These are phyloP conservation scores for Leishmania braziliensis DNA, from an alignment of 208 protist species.

Conservation along the genomic window DNA sequence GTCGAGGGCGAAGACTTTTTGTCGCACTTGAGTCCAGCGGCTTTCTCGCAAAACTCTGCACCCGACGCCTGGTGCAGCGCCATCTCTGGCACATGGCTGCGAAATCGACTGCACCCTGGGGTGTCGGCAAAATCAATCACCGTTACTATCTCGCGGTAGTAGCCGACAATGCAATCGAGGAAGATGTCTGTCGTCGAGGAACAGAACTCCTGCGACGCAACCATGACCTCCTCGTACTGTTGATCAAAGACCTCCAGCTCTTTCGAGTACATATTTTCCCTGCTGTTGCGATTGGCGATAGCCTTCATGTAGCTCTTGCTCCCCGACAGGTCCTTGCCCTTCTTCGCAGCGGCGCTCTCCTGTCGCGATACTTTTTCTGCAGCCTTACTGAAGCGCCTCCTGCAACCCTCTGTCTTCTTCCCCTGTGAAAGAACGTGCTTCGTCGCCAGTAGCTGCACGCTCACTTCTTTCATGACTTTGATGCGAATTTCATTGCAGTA, in stretches of 20 bases:
- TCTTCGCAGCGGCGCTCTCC: constrained; percentile 14
- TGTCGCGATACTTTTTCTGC: background rate
- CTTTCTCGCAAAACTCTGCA: background rate
- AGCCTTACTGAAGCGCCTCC: constrained; percentile 1
- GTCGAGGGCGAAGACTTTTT: background rate
- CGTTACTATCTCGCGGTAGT: constrained; percentile 21
- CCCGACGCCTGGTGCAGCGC: no score
- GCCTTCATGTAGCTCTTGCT: constrained; percentile 16
- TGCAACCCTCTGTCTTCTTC: constrained; percentile 19
- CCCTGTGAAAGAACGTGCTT: constrained; percentile 2
- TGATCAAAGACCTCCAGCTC: constrained; percentile 25
- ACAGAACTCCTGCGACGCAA: constrained; percentile 15
- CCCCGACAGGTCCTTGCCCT: constrained; percentile 23
- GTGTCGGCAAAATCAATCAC: constrained; percentile 20
- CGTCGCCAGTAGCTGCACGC: constrained; percentile 2
- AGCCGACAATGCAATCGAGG: constrained; percentile 26
- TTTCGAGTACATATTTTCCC: constrained; percentile 7
- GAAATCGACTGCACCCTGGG: background rate
- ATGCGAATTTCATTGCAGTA: constrained; percentile 10
- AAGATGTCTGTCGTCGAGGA: constrained; percentile 31
- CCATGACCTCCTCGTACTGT: constrained; percentile 27
- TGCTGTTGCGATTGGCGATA: constrained; percentile 12
- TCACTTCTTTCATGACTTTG: constrained; percentile 14
- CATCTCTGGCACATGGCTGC: background rate
- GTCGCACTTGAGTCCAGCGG: background rate